These are phyloP conservation scores for Castanospermum australe DNA, from an alignment of 306 rosid genomes.

Conservation along the genomic window DNA sequence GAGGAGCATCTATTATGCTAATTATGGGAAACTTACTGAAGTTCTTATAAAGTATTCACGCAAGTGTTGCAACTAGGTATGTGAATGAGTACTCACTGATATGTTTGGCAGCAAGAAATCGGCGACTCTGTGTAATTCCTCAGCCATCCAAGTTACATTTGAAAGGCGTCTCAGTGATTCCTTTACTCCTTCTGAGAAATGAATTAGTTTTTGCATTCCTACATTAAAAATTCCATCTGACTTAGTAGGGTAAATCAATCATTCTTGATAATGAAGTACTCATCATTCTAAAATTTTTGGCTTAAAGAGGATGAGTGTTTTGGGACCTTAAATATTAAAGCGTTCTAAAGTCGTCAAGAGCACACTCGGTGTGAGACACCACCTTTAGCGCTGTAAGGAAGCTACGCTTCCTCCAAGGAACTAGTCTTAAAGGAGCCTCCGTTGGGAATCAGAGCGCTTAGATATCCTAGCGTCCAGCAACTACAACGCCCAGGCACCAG, in stretches of 20 bases:
- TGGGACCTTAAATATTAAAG: no score
- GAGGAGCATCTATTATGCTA: not conserved
- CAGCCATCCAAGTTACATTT: conserved; percentile 75
- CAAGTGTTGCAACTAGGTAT: conserved; percentile 9
- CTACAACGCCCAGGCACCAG: no score
- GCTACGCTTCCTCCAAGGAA: no score
- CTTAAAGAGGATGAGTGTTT: not conserved
- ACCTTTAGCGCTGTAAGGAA: no score
- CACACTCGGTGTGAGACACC: no score
- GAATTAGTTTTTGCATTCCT: conserved; percentile 77
- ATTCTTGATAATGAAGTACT: conserved; percentile 5
- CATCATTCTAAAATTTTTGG: not conserved
- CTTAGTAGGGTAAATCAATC: conserved; percentile 8
- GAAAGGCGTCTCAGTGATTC: conserved; percentile 80
- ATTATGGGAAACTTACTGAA: not conserved
- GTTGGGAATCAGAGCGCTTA: no score
- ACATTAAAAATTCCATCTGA: not conserved
- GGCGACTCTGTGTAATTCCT: conserved; percentile 73
- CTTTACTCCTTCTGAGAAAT: conserved; percentile 77
- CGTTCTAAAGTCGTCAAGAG: no score
- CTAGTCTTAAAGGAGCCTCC: no score
- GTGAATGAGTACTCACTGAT: conserved; percentile 60
- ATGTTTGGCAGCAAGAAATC: conserved; percentile 61
- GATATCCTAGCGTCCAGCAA: no score
- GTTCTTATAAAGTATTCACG: not conserved